phyloP scores from a whole-genome alignment of 768 basidiomycete species.

The Paxillus ammoniavirescens region DNA sequence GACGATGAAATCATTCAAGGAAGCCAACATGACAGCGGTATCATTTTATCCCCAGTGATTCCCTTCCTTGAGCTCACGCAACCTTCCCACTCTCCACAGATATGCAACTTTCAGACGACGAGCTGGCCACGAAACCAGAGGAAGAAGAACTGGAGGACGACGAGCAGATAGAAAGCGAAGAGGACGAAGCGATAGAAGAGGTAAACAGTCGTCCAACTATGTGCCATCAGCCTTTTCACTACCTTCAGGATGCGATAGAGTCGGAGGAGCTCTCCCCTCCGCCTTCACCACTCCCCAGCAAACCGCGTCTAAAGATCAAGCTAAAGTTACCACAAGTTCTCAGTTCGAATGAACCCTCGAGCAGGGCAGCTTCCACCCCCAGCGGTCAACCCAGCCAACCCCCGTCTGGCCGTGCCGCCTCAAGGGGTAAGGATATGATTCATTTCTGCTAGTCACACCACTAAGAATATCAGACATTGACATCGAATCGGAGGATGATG shows the following conservation, averaged over 20 bases:
- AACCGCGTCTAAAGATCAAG: conserved; percentile 59
- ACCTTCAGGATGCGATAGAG: conserved; percentile 29
- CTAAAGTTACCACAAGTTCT: conserved; percentile 49
- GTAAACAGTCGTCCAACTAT: conserved; percentile 19
- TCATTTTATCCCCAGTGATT: not conserved
- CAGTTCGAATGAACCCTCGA: conserved; percentile 31
- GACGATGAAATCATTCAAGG: conserved; percentile 1
- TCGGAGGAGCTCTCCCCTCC: conserved; percentile 35
- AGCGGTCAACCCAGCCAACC: conserved; percentile 23
- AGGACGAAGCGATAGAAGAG: conserved; percentile 27
- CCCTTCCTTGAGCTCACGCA: conserved; percentile 5
- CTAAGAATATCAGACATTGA: conserved; percentile 31
- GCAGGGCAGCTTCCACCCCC: conserved; percentile 24
- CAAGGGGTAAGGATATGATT: conserved; percentile 14
- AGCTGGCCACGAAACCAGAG: conserved; percentile 28
- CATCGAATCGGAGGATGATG: conserved; percentile 41
- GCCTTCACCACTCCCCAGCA: conserved; percentile 24
- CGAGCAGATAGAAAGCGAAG: conserved; percentile 31
- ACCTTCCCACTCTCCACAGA: conserved; percentile 9
- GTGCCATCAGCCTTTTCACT: conserved; percentile 1
- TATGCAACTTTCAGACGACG: conserved; percentile 24
- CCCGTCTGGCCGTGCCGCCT: conserved; percentile 25
- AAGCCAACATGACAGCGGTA: conserved; percentile 4
- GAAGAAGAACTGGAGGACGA: conserved; percentile 43
- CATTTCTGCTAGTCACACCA: not conserved